Base-by-base conservation (phyloP, 2,329 filamentous ascomycete genomes). In the Epichloe uncinata region DNA sequence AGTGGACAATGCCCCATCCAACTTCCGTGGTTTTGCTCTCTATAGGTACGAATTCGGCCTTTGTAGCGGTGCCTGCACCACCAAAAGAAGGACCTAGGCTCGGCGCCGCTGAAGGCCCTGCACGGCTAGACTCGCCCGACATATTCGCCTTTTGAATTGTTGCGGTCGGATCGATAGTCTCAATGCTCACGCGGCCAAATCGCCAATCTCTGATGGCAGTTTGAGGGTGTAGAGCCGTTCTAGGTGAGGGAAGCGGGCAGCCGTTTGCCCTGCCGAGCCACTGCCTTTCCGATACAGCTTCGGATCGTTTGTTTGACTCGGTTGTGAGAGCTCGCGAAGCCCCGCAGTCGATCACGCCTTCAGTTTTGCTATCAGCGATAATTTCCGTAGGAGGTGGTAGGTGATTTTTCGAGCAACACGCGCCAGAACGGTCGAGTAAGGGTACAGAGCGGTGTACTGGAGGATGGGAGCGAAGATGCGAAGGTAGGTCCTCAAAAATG, bases 1-100 rank as follows among this genome's bases (percentile, higher is more conserved):
- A 77, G 64, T 96, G 93, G 2, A 98, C 89, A 13, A 97, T 81
- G 1, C 93, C 93, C 84, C 88, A 96, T 41, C 88, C 87, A 1
- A 89, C 74, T 52, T 95, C 85, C 1, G 87, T 88, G 49, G 84
- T 80, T 58, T 75, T 79, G 15, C 81, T 78, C 50, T 84, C 78
- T 1, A 91, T 73, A 0, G 85, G 82, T 18, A 87, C 70, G 61
- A 84, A 95, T 54, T 79, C 76, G 5, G 87, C 93, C 64, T 90
- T 95, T 1, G 90, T 95, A 52, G 87, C 83, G 47, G 84, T 79
- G 5, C 85, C 87, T 5, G 79, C 75, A 26, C 73, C 72, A 8
- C 74, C 72, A 47, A 78, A 70, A 26, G 69, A 75, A 0, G 77
- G 78, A 0, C 77, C 78, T 12, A 81, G 62, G 58, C 63, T 73